Evolutionary conservation across 768 basidiomycete genomes (phyloP).

Genomic region (Lactifluus volemus): DNA sequence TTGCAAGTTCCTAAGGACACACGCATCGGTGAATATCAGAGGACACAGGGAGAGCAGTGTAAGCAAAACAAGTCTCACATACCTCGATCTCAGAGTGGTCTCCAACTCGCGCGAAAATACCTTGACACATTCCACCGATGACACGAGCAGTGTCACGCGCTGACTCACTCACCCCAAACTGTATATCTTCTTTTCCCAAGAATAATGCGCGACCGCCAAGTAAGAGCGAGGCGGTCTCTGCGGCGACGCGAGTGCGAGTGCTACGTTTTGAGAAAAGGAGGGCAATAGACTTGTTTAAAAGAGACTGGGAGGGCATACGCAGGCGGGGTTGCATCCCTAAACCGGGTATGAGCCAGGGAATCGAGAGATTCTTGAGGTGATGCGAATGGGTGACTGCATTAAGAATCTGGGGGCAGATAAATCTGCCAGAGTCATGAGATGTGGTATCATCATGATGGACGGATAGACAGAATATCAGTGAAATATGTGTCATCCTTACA

Average conservation of each 20-base stretch:
- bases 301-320: slow-evolving; percentile 61
- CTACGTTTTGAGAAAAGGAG: slow-evolving; percentile 89
- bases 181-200: slow-evolving; percentile 83
- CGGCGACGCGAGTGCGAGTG: slow-evolving; percentile 83
- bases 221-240: slow-evolving; percentile 70
- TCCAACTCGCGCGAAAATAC: slow-evolving; percentile 94
- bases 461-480: too few relatives aligned
- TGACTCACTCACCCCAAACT: slow-evolving; percentile 92
- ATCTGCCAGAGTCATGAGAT: slow-evolving; percentile 86
- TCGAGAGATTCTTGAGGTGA: slow-evolving; percentile 49
- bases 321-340: slow-evolving; percentile 28
- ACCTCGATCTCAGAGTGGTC: slow-evolving; percentile 92
- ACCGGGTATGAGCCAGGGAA: slow-evolving; percentile 49
- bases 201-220: slow-evolving; percentile 90
- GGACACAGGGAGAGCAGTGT: not conserved
- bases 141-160: slow-evolving; percentile 78
- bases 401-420: slow-evolving; percentile 65
- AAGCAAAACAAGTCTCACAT: slow-evolving; percentile 18
- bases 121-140: slow-evolving; percentile 91
- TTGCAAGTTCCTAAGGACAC: slow-evolving; percentile 74
- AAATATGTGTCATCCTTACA: too few relatives aligned
- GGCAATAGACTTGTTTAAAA: slow-evolving; percentile 79
- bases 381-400: slow-evolving; percentile 57
- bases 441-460: slow-evolving; percentile 35
- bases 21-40: not conserved